Evolutionary conservation across 2,329 filamentous ascomycete species (phyloP).

Genomic region (Monilinia laxa): DNA sequence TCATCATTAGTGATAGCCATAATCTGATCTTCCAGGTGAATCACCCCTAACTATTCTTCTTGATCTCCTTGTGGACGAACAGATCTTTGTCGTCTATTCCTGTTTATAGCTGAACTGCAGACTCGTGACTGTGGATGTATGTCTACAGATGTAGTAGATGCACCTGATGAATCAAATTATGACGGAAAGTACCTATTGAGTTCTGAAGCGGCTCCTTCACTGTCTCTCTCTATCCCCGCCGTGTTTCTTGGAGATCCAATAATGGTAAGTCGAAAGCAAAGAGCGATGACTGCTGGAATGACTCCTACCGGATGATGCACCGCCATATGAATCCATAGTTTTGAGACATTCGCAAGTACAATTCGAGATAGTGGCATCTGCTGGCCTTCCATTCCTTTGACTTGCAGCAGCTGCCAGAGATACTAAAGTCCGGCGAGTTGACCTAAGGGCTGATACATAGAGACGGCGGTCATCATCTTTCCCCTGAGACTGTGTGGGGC

Average conservation of each 20-base stretch:
- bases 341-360: conserved; percentile 2
- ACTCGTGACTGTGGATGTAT: background rate
- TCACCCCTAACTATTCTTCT: too few species aligned
- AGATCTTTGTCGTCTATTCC: background rate
- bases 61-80: background rate
- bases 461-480: conserved; percentile 80
- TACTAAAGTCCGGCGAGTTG: conserved; percentile 68
- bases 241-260: conserved; percentile 58
- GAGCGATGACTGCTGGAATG: conserved; percentile 61
- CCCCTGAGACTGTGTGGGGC: conserved; percentile 77
- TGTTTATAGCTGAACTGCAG: background rate
- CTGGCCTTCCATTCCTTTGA: background rate
- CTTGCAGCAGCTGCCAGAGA: conserved; percentile 41
- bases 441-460: conserved; percentile 79
- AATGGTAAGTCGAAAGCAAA: conserved; percentile 65
- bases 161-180: conserved; percentile 16
- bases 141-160: conserved; percentile 19
- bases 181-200: conserved; percentile 28
- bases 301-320: conserved; percentile 66
- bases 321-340: conserved; percentile 57
- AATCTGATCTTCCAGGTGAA: background rate
- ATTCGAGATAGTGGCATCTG: background rate
- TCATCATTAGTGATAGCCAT: conserved; percentile 44
- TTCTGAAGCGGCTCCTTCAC: conserved; percentile 33
- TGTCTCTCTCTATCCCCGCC: conserved; percentile 12